Evolutionary conservation across 257 asterid species (phyloP), one percentile per base, ranked within the genome.

Genomic region (Solanum stenotomum): DNA sequence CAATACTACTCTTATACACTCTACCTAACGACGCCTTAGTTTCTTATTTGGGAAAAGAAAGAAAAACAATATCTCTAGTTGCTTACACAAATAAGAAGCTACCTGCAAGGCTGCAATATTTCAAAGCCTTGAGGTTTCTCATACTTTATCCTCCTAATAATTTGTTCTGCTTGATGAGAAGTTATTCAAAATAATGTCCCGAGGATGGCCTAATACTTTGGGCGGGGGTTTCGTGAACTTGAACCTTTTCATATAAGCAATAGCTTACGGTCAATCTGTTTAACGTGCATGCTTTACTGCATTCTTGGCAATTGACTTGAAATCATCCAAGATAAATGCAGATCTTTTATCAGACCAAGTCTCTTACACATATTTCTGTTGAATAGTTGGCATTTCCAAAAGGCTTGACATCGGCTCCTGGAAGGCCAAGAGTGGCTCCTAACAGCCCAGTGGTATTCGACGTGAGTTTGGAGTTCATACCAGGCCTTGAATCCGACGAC

Each of bases 371-470:
- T 65, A 23, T 85, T 85, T 84, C 87, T 89, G 89, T 79, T 90
- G 89, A 86, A 77, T 90, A 97, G 98, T 88, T 97, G 85, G 98
- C 99, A 29, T 97, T 96, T 86, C 98, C 99, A 0, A 97, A 96
- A 94, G 99, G 99, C 10, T 93, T 97, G 35, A 85, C 90, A 34
- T 96, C 99, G 77, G 99, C 99, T 63, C 99, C 99, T 4, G 99
- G 99, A 83, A 94, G 99, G 98, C 98, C 99, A 42, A 91, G 98
- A 74, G 98, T 97, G 88, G 96, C 96, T 89, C 91, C 99, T 10
- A 94, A 91, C 84, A 97, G 98, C 91, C 98, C 98, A 2, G 98
- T 96, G 46, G 86, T 95, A 33, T 96, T 97, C 81, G 99, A 96
- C 38, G 99, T 96, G 83, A 97, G 98, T 90, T 91, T 97, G 92